Evolutionary conservation across 2,329 filamentous ascomycete species (phyloP).

Genomic region (Fusarium burgessii): DNA sequence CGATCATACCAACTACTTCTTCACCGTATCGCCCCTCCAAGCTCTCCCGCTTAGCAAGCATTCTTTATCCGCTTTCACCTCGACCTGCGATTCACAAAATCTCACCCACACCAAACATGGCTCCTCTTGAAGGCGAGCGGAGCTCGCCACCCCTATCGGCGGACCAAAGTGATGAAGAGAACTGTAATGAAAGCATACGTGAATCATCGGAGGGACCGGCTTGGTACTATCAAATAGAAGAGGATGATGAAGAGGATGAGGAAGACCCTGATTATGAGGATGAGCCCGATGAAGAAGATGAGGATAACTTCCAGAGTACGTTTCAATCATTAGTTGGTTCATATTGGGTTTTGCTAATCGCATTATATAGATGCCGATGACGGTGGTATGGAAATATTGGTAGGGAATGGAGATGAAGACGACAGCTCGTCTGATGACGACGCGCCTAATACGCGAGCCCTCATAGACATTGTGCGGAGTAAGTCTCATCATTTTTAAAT

Average conservation of each 20-base stretch:
- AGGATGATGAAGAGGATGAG: constrained; percentile 53
- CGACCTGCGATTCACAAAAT: not conserved
- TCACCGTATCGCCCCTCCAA: constrained; percentile 24
- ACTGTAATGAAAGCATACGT: constrained; percentile 15
- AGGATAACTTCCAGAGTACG: constrained; percentile 43
- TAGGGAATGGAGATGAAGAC: constrained; percentile 38
- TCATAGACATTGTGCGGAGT: constrained; percentile 51
- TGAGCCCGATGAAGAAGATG: constrained; percentile 46
- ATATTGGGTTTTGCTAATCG: not conserved
- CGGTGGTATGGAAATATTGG: constrained; percentile 37
- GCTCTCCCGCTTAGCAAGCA: constrained; percentile 40
- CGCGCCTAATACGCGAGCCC: not conserved
- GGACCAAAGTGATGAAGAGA: constrained; percentile 14
- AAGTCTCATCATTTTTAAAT: not conserved
- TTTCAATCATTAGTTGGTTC: not conserved
- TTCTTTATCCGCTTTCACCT: constrained; percentile 4
- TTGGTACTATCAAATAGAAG: constrained; percentile 35
- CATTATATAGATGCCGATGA: constrained; percentile 19
- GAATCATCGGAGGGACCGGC: constrained; percentile 27
- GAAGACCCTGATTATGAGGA: constrained; percentile 46
- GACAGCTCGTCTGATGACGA: constrained; percentile 14
- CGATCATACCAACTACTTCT: not conserved
- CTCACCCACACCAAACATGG: constrained; percentile 23
- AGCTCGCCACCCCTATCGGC: constrained; percentile 9
- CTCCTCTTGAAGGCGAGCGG: constrained; percentile 16